Conservation (phyloP, 1,284 basidiomycete genomes). For the Trichosporon asahii region DNA sequence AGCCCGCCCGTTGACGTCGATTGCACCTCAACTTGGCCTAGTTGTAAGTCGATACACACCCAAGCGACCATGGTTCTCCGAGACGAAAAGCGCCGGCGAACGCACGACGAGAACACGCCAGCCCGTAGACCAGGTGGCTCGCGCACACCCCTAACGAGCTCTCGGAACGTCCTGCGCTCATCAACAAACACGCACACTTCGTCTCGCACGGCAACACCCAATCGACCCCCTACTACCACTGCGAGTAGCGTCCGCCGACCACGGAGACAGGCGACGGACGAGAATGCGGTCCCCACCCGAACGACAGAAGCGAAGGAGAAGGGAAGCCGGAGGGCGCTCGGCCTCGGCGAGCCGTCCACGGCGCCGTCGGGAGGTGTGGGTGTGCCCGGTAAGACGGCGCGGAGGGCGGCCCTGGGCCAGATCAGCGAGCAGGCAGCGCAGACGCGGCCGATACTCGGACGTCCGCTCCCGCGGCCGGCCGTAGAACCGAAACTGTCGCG, state of each 20-base stretch:
- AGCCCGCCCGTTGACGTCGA: too few relatives aligned
- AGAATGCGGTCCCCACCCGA: not conserved
- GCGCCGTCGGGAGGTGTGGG: too few relatives aligned
- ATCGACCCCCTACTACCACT: not conserved
- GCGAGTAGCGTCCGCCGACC: not conserved
- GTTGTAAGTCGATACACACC: too few relatives aligned
- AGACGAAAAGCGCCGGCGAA: not conserved
- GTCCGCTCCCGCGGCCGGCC: not conserved
- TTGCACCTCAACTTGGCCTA: too few relatives aligned
- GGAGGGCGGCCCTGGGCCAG: not conserved
- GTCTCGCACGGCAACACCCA: not conserved
- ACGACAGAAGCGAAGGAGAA: not conserved
- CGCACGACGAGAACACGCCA: conserved; percentile 1
- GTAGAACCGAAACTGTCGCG: too few relatives aligned
- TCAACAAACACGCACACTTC: not conserved
- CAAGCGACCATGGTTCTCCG: not conserved
- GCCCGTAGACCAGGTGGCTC: not conserved
- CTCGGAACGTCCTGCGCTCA: not conserved
- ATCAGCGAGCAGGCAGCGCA: not conserved
- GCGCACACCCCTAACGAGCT: not conserved
- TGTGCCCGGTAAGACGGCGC: not conserved
- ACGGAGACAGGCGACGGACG: not conserved
- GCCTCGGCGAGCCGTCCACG: not conserved
- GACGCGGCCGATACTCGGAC: not conserved
- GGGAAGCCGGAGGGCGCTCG: not conserved